Evolutionary conservation across 345 rosid genomes (phyloP).

Genomic region (Murraya koenigii): DNA sequence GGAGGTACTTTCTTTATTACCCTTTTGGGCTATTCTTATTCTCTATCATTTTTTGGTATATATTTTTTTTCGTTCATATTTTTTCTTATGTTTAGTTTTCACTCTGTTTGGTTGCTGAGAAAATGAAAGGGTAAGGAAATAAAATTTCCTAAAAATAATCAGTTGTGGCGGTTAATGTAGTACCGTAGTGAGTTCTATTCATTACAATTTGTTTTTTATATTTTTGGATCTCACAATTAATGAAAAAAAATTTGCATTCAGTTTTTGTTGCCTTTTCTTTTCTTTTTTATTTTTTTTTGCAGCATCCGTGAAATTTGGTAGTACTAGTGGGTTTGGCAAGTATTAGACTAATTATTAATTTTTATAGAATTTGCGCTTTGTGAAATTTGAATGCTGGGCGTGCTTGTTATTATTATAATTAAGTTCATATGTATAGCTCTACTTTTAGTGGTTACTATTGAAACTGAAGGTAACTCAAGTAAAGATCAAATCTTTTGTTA

Average conservation of each 20-base stretch:
- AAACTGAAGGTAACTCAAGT: neutral
- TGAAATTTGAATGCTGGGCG: neutral
- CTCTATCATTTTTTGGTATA: neutral
- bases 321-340: neutral
- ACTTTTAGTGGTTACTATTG: neutral
- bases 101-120: neutral
- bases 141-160: neutral
- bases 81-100: neutral
- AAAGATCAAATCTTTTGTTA: neutral
- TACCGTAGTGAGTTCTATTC: neutral
- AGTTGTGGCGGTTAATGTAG: neutral
- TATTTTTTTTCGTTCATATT: neutral
- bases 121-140: neutral
- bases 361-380: neutral
- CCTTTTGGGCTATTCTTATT: neutral
- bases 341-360: neutral
- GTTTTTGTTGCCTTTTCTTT: too few species aligned
- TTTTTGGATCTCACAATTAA: neutral
- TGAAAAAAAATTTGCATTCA: neutral
- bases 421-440: neutral
- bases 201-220: neutral
- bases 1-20: constrained; percentile 30
- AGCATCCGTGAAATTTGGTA: neutral
- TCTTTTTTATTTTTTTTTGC: neutral
- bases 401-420: neutral